Conservation (phyloP, 1,284 basidiomycete genomes). For the Singerocomus rubriflavus region DNA sequence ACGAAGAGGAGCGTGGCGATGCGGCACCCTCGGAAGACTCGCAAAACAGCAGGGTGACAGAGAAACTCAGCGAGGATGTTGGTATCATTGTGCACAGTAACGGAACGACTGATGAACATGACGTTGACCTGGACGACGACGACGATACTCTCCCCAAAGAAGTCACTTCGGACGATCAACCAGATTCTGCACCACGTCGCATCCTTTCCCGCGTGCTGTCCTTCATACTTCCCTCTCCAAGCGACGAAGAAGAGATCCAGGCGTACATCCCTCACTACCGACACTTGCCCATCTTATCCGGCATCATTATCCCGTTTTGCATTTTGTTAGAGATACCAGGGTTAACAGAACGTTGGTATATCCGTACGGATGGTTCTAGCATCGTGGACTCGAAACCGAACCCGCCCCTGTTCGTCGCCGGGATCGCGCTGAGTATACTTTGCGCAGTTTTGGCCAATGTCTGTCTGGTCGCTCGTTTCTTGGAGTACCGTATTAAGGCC, state of each 20-base stretch:
- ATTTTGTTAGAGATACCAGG: conserved; percentile 81
- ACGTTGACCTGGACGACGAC: conserved; percentile 8
- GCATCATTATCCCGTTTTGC: conserved; percentile 70
- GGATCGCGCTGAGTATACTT: conserved; percentile 63
- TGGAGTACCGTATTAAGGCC: conserved; percentile 60
- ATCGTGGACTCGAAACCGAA: conserved; percentile 53
- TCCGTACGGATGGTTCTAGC: conserved; percentile 47
- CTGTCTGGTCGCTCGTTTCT: conserved; percentile 67
- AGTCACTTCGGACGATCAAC: neutral
- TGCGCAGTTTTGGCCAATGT: conserved; percentile 70
- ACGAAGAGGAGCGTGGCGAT: conserved; percentile 15
- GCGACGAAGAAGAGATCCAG: conserved; percentile 25
- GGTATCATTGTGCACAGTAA: neutral
- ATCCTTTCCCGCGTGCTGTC: conserved; percentile 9
- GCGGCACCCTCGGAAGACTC: neutral
- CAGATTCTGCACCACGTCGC: neutral
- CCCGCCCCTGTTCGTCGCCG: conserved; percentile 57
- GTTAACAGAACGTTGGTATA: conserved; percentile 68
- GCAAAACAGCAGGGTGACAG: neutral
- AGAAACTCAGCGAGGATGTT: conserved; percentile 1
- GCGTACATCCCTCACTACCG: conserved; percentile 46
- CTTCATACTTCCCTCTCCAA: conserved; percentile 21
- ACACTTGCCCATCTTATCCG: conserved; percentile 63
- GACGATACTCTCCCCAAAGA: neutral
- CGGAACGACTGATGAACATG: conserved; percentile 2